A percentile compares a stretch with the other conserved stretches of the same genome.
Conservation (phyloP, 2,329 filamentous ascomycete genomes). For the Daldinia eschscholtzii region DNA sequence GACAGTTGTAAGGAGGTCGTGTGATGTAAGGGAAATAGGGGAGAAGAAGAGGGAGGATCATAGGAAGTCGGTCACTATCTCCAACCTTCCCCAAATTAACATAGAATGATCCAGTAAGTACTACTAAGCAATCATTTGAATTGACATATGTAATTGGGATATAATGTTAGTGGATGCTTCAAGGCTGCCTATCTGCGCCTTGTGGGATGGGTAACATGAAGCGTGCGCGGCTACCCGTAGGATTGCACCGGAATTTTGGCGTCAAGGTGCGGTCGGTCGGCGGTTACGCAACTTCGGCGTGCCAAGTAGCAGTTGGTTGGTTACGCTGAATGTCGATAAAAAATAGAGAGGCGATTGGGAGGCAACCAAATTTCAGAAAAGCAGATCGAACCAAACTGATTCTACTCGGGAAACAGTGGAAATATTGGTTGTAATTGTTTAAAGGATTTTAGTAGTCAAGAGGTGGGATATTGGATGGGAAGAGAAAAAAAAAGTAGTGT, state of each 20-base stretch:
- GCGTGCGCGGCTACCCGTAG: constrained; percentile 31
- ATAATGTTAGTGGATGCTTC: constrained; percentile 14
- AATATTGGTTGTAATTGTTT: constrained; percentile 33
- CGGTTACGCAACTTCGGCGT: constrained; percentile 38
- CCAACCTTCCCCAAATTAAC: constrained; percentile 24
- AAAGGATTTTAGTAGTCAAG: constrained; percentile 5
- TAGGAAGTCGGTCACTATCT: constrained; percentile 37
- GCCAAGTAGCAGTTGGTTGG: constrained; percentile 33
- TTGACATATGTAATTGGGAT: constrained; percentile 25
- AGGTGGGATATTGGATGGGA: constrained; percentile 6
- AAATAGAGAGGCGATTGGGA: constrained; percentile 34
- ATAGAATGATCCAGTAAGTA: constrained; percentile 20
- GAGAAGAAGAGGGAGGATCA: constrained; percentile 20
- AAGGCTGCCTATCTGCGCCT: constrained; percentile 26
- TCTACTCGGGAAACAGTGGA: constrained; percentile 20
- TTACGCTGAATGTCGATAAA: constrained; percentile 23
- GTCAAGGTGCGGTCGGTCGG: constrained; percentile 36
- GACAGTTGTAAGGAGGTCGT: constrained; percentile 42
- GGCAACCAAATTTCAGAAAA: constrained; percentile 31
- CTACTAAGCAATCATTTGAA: constrained; percentile 36
- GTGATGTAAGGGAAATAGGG: constrained; percentile 33
- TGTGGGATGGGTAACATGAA: constrained; percentile 15
- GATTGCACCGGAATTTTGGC: constrained; percentile 20
- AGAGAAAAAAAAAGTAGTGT: neutral
- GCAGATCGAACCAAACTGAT: constrained; percentile 28